Evolutionary conservation across 495 filamentous ascomycete genomes (phyloP).

Genomic region (Xylaria venustula): DNA sequence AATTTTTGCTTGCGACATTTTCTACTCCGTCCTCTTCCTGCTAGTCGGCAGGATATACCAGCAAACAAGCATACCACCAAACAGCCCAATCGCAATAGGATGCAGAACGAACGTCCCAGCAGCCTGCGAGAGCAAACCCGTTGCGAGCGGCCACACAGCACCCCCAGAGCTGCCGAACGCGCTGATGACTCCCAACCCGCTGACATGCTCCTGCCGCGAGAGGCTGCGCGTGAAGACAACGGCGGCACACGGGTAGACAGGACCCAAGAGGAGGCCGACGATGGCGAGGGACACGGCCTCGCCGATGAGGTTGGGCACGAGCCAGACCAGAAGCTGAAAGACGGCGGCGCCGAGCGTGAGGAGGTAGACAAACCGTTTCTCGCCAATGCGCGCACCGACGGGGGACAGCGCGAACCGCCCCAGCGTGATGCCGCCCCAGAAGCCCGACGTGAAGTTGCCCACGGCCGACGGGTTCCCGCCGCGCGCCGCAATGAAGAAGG

Average conservation of each 20-base stretch:
- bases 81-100: conserved; percentile 66
- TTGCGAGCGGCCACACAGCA: conserved; percentile 72
- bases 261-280: conserved; percentile 76
- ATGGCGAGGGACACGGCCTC: conserved; percentile 68
- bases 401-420: conserved; percentile 68
- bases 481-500: conserved; percentile 70
- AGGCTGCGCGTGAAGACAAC: conserved; percentile 64
- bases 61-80: conserved; percentile 65
- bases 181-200: conserved; percentile 66
- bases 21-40: conserved; percentile 54
- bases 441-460: conserved; percentile 80
- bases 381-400: conserved; percentile 62
- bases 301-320: conserved; percentile 68
- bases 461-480: conserved; percentile 63
- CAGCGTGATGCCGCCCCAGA: conserved; percentile 78
- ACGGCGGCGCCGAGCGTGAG: conserved; percentile 58
- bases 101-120: conserved; percentile 74
- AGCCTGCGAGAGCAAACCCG: conserved; percentile 66
- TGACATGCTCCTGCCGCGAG: conserved; percentile 61
- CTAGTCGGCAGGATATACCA: conserved; percentile 60
- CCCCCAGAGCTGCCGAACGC: conserved; percentile 74
- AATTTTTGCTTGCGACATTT: background rate
- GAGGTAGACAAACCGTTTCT: conserved; percentile 62
- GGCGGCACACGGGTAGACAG: conserved; percentile 71
- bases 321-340: conserved; percentile 73